phyloP scores from a whole-genome alignment of 768 basidiomycete genomes.

The Harrya chromipes region DNA sequence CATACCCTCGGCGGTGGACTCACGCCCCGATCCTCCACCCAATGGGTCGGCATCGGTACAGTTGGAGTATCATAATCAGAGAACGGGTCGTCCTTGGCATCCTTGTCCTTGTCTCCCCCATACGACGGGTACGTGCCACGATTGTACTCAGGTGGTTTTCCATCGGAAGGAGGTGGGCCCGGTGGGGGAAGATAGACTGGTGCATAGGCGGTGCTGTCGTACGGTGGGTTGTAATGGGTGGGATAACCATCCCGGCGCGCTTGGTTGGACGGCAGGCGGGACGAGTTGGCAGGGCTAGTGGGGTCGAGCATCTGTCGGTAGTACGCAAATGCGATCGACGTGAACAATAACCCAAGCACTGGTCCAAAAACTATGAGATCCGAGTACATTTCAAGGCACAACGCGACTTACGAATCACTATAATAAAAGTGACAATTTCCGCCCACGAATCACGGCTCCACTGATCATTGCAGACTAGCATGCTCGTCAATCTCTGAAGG shows the following conservation, averaged over 20 bases:
- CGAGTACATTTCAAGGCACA: too few relatives aligned
- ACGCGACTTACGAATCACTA: slow-evolving; percentile 49
- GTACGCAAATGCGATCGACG: slow-evolving; percentile 64
- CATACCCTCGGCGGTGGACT: slow-evolving; percentile 19
- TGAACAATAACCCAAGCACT: slow-evolving; percentile 63
- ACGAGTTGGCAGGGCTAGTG: slow-evolving; percentile 47
- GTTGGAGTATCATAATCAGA: slow-evolving; percentile 43
- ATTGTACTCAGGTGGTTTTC: slow-evolving; percentile 52
- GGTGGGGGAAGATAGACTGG: slow-evolving; percentile 48
- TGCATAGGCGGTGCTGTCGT: slow-evolving; percentile 31
- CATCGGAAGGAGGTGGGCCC: slow-evolving; percentile 46
- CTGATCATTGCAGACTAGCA: slow-evolving; percentile 55
- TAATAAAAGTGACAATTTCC: slow-evolving; percentile 60
- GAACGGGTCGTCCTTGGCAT: slow-evolving; percentile 49
- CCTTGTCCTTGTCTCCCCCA: slow-evolving; percentile 32
- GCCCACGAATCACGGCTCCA: slow-evolving; percentile 69
- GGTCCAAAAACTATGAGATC: neutral
- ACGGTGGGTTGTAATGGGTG: slow-evolving; percentile 59
- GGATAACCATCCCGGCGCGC: slow-evolving; percentile 40
- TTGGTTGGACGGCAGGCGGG: slow-evolving; percentile 41
- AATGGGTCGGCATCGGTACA: slow-evolving; percentile 33
- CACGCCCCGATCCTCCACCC: slow-evolving; percentile 44
- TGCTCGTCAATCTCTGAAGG: slow-evolving; percentile 6
- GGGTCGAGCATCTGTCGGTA: slow-evolving; percentile 77
- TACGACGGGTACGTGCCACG: slow-evolving; percentile 30